These are phyloP conservation scores for Trichocladium uniseriatum DNA, from an alignment of 495 filamentous ascomycete species.

Conservation along the genomic window DNA sequence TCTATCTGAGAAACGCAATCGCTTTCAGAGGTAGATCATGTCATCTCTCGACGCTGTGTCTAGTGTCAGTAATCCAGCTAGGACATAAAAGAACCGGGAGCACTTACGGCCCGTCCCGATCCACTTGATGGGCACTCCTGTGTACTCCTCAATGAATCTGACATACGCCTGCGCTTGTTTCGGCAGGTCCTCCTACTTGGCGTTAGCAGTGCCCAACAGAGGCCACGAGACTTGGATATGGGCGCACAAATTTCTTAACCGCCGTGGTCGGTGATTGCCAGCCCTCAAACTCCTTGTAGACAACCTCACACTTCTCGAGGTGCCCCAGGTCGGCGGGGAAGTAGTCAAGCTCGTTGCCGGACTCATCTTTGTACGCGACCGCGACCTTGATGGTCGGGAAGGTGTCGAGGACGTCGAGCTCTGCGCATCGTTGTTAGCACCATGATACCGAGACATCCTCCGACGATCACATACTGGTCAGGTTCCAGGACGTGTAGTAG, in stretches of 20 bases:
- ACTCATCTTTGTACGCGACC: conserved; percentile 54
- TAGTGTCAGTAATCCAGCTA: neutral
- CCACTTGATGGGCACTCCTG: conserved; percentile 63
- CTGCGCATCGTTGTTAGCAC: conserved; percentile 5
- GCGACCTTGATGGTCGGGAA: conserved; percentile 75
- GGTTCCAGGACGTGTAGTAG: conserved; percentile 68
- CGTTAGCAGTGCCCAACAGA: conserved; percentile 7
- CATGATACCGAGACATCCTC: conserved; percentile 18
- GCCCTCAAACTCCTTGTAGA: conserved; percentile 67
- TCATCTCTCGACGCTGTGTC: conserved; percentile 13
- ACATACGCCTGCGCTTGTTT: conserved; percentile 64
- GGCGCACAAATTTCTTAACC: conserved; percentile 23
- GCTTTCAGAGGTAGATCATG: conserved; percentile 16
- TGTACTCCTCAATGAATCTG: conserved; percentile 58
- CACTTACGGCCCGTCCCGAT: conserved; percentile 63
- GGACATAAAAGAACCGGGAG: neutral
- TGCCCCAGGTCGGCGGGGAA: conserved; percentile 32
- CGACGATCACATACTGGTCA: conserved; percentile 48
- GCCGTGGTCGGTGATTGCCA: conserved; percentile 62
- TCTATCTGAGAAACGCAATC: neutral
- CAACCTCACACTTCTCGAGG: conserved; percentile 40
- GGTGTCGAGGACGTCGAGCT: conserved; percentile 73
- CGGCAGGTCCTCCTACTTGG: conserved; percentile 58
- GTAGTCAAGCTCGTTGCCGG: conserved; percentile 25
- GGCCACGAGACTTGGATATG: neutral